Base-by-base conservation (phyloP, 768 basidiomycete genomes). In the Steccherinum ochraceum region DNA sequence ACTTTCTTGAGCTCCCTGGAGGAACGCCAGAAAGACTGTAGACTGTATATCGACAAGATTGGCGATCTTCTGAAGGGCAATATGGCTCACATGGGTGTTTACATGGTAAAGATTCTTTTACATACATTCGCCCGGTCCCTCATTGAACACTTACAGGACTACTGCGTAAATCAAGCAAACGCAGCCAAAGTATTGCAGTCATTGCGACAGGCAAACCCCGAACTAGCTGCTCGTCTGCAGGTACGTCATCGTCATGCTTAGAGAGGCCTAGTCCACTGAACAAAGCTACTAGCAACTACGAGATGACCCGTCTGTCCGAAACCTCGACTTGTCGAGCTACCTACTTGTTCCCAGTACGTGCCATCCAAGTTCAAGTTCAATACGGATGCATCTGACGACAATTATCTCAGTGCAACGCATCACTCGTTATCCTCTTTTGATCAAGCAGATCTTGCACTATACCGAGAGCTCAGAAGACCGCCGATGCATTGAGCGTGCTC, bases 351-450 rank as follows among this genome's bases (percentile, higher is more conserved):
- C 93, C 0, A 95, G 93, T 93, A 66, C 58, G 83, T 71, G 11
- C 40, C 20, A 18, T n/a, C n/a, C n/a, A n/a, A n/a, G n/a, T n/a
- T n/a, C n/a, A n/a, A n/a, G n/a, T n/a, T n/a, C n/a, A n/a, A n/a
- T n/a, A n/a, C n/a, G n/a, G n/a, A n/a, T n/a, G n/a, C n/a, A n/a
- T n/a, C n/a, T n/a, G n/a, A n/a, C n/a, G n/a, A n/a, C n/a, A n/a
- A n/a, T n/a, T n/a, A n/a, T n/a, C 35, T 42, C 53, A 93, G 90
- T 94, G 93, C 93, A 96, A 81, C 84, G 95, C 7, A 84, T 97
- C 50, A 96, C 95, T 0, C 78, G 92, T 51, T 99, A 98, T 63
- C 95, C 95, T 0, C 73, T 99, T 0, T 75, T 97, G 25, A 83
- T 97, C 56, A 83, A 83, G 49, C 89, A 89, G 79, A 89, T 96